These are phyloP conservation scores for Leccinum boreale DNA, from an alignment of 768 basidiomycete species.

Conservation along the genomic window DNA sequence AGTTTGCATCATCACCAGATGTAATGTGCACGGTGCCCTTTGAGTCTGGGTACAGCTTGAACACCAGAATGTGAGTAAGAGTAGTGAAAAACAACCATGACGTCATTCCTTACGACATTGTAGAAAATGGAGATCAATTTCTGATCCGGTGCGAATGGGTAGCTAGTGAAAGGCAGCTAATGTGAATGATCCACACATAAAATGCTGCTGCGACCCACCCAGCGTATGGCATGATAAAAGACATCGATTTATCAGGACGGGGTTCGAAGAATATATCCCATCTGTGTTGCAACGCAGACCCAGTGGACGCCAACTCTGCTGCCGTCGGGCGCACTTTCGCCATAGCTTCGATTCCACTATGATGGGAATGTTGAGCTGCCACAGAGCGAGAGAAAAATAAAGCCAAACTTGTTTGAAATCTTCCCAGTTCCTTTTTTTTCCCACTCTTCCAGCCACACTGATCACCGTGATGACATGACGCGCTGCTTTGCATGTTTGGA, in stretches of 20 bases:
- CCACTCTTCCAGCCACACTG: conserved; percentile 34
- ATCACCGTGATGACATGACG: background rate
- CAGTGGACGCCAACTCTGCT: background rate
- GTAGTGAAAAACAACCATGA: too few relatives aligned
- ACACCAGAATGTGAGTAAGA: background rate
- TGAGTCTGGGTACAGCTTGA: conserved; percentile 43
- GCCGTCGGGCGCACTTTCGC: background rate
- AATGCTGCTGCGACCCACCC: conserved; percentile 32
- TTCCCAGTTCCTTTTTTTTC: conserved; percentile 40
- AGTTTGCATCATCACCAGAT: conserved; percentile 39
- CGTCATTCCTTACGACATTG: conserved; percentile 29
- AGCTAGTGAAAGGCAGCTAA: conserved; percentile 17
- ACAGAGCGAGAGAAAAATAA: background rate
- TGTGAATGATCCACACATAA: background rate
- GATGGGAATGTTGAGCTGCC: background rate
- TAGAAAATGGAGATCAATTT: conserved; percentile 30
- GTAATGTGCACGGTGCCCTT: conserved; percentile 47
- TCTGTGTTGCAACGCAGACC: background rate
- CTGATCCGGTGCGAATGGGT: conserved; percentile 17
- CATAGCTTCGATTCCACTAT: background rate
- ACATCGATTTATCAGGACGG: conserved; percentile 55
- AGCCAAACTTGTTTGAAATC: conserved; percentile 51
- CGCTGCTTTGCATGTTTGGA: background rate
- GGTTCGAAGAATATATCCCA: conserved; percentile 49
- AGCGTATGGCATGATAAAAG: conserved; percentile 38